These are phyloP conservation scores for Annulohypoxylon bovei DNA, from an alignment of 495 filamentous ascomycete species.

Conservation along the genomic window DNA sequence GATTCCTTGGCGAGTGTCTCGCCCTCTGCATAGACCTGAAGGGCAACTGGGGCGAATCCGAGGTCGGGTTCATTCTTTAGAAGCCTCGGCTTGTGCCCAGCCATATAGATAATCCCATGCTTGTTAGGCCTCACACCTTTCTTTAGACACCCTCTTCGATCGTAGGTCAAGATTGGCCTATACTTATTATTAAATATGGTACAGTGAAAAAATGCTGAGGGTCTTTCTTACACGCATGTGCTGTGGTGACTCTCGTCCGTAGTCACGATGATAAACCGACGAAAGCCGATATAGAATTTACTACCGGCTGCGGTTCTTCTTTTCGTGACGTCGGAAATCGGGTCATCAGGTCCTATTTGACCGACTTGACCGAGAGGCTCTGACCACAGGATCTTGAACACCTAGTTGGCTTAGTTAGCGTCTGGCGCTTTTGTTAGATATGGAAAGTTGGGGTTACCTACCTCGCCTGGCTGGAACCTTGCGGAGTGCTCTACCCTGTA, in stretches of 20 bases:
- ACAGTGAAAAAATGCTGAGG: neutral
- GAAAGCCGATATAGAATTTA: constrained; percentile 55
- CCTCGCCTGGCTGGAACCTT: constrained; percentile 55
- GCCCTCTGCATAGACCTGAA: constrained; percentile 48
- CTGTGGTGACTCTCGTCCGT: constrained; percentile 58
- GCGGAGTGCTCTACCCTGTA: constrained; percentile 53
- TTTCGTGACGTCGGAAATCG: constrained; percentile 46
- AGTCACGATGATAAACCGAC: constrained; percentile 59
- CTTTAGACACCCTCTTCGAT: constrained; percentile 55
- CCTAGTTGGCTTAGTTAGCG: constrained; percentile 42
- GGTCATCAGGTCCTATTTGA: constrained; percentile 42
- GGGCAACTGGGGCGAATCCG: constrained; percentile 52
- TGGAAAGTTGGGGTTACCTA: constrained; percentile 26
- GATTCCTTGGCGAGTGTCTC: constrained; percentile 58
- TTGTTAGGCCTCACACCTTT: constrained; percentile 56
- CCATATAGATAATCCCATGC: constrained; percentile 57
- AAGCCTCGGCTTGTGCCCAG: constrained; percentile 39
- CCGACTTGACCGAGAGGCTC: constrained; percentile 53
- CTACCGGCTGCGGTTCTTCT: constrained; percentile 43
- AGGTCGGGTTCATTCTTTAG: constrained; percentile 53
- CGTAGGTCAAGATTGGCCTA: constrained; percentile 61
- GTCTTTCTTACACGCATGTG: constrained; percentile 58
- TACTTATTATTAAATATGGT: neutral
- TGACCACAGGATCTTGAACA: constrained; percentile 60
- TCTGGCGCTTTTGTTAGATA: neutral